Percentiles rank a stretch among this genome's conserved stretches.
Evolutionary conservation across 2,329 filamentous ascomycete species (phyloP).

Genomic region (Verruconis gallopava): DNA sequence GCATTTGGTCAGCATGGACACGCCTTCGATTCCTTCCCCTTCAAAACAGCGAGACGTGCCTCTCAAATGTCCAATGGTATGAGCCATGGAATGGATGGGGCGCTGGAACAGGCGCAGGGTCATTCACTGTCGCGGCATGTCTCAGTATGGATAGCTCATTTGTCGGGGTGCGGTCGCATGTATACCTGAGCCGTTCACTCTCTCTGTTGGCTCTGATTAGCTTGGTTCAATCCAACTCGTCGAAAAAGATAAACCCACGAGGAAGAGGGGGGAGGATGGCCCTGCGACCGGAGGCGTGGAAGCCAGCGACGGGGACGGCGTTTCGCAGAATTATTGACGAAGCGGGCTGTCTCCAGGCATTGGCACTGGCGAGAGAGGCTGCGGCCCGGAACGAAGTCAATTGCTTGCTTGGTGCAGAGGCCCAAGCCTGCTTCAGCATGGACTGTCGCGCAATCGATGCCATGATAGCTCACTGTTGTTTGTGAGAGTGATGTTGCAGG

Average conservation of each 20-base stretch:
- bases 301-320: constrained; percentile 50
- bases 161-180: no score
- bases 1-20: no score
- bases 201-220: constrained; percentile 47
- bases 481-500: background rate
- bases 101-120: constrained; percentile 62
- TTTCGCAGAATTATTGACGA: constrained; percentile 29
- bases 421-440: constrained; percentile 35
- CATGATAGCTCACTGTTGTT: constrained; percentile 23
- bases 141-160: no score
- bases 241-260: constrained; percentile 45
- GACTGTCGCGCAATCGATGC: constrained; percentile 39
- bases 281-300: constrained; percentile 70
- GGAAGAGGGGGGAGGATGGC: constrained; percentile 71
- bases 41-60: constrained; percentile 29
- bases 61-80: constrained; percentile 98
- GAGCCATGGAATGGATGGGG: constrained; percentile 71
- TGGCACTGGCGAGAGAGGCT: constrained; percentile 21
- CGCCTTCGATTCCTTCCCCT: background rate
- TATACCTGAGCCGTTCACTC: constrained; percentile 62
- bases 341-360: constrained; percentile 22
- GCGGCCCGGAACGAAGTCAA: constrained; percentile 29
- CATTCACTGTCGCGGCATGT: constrained; percentile 55
- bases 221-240: constrained; percentile 10
- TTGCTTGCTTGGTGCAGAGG: constrained; percentile 29